Evolutionary conservation across 768 basidiomycete species (phyloP), one percentile per base, ranked within the genome.

Genomic region (Russula vinacea): DNA sequence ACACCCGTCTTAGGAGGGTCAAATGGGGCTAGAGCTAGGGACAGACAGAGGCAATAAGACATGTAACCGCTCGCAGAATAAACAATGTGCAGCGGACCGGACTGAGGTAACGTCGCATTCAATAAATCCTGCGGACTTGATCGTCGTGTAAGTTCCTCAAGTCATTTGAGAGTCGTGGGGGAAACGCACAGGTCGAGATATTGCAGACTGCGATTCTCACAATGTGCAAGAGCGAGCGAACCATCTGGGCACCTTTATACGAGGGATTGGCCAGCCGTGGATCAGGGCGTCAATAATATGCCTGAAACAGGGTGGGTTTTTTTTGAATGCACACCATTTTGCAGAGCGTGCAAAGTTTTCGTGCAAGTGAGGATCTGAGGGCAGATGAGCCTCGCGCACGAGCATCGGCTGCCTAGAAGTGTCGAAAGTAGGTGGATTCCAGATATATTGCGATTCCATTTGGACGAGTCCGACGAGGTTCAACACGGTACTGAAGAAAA

Each of bases 231-330:
- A 0, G 87, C 74, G 16, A 78, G 79, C 3, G 86, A 84, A 0
- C 90, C 92, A 69, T 94, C 92, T 14, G 84, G 81, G 67, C 83
- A 89, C 87, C 92, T 94, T 50, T 6, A 24, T 29, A 35, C 5
- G n/a, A 35, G 19, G 32, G 19, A 44, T 26, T 13, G 26, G 39
- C 39, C 42, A 60, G 22, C 49, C 37, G n/a, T 54, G 37, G 54
- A 58, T 22, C 14, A 14, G 50, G 49, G 49, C 44, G 7, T 47
- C 45, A 62, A 56, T 62, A 56, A 54, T 19, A 32, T n/a, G 3
- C n/a, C 9, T 16, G 13, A 44, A 47, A 22, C 44, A 45, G 19
- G 10, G 13, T 19, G n/a, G n/a, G n/a, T 11, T 4, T 19, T 9
- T 33, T 50, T 4, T 8, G n/a, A 37, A 62, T 22, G 11, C 67